Percentiles rank a stretch among this genome's conserved stretches.
Evolutionary conservation across 2,329 filamentous ascomycete species (phyloP).

Genomic region (Aspergillus brasiliensis): DNA sequence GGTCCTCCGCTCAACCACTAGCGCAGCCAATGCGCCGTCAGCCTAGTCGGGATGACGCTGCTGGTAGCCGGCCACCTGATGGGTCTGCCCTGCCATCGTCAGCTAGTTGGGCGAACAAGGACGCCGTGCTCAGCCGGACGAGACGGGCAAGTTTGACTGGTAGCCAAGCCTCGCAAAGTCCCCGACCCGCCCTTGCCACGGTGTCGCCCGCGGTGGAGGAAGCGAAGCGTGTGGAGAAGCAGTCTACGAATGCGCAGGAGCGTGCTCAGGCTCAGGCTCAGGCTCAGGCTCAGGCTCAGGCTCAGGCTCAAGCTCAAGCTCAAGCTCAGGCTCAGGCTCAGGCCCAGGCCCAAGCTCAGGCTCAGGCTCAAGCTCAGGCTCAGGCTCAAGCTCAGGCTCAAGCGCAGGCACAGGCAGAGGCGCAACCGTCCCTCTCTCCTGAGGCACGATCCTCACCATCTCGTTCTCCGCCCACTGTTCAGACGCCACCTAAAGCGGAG

Average conservation of each 20-base stretch:
- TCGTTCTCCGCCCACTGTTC: conserved; percentile 21
- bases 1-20: conserved; percentile 54
- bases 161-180: conserved; percentile 79
- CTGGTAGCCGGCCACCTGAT: conserved; percentile 63
- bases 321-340: background rate
- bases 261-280: conserved; percentile 13
- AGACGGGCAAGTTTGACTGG: conserved; percentile 74
- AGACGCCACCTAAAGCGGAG: conserved; percentile 26
- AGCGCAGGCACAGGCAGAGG: background rate
- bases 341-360: background rate
- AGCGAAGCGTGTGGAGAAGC: conserved; percentile 37
- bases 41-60: conserved; percentile 72
- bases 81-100: conserved; percentile 89
- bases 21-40: conserved; percentile 69
- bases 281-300: background rate
- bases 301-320: background rate
- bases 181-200: conserved; percentile 60
- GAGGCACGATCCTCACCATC: conserved; percentile 23
- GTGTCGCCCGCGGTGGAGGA: conserved; percentile 41
- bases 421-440: conserved; percentile 27
- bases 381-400: background rate
- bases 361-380: background rate
- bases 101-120: conserved; percentile 83
- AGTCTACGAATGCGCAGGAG: conserved; percentile 27
- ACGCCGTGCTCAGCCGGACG: conserved; percentile 67